A percentile compares a stretch with the other conserved stretches of the same genome.
phyloP scores from a whole-genome alignment of 2,329 filamentous ascomycete species.

The Samsoniella hepiali region DNA sequence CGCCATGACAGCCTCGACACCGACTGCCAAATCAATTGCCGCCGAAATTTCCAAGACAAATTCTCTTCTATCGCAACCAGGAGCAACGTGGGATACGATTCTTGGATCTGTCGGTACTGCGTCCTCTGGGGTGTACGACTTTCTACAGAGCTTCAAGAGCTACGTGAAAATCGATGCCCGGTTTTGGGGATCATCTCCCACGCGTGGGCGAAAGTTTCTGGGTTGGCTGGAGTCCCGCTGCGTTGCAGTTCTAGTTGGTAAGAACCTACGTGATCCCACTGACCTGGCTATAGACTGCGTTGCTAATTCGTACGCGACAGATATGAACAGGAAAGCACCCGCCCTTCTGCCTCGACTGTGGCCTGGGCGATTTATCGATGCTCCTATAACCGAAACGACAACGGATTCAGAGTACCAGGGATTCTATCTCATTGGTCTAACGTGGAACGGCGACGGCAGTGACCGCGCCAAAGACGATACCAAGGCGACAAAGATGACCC shows the following conservation, averaged over 20 bases:
- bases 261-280: slow-evolving; percentile 25
- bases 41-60: slow-evolving; percentile 50
- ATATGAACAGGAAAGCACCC: slow-evolving; percentile 52
- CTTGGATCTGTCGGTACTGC: slow-evolving; percentile 26
- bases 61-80: slow-evolving; percentile 34
- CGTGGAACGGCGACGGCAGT: slow-evolving; percentile 28
- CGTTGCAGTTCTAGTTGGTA: slow-evolving; percentile 55
- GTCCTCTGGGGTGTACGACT: slow-evolving; percentile 38
- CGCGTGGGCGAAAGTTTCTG: slow-evolving; percentile 53
- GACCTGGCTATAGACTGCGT: not conserved
- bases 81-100: slow-evolving; percentile 43
- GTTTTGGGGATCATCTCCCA: slow-evolving; percentile 60
- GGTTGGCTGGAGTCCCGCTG: slow-evolving; percentile 64
- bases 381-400: slow-evolving; percentile 21
- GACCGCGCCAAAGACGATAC: slow-evolving; percentile 39
- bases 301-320: slow-evolving; percentile 26
- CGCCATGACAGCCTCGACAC: slow-evolving; percentile 49
- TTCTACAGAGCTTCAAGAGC: slow-evolving; percentile 48
- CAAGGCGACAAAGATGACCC: slow-evolving; percentile 38
- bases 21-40: slow-evolving; percentile 50
- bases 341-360: slow-evolving; percentile 56
- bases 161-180: slow-evolving; percentile 61
- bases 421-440: slow-evolving; percentile 60
- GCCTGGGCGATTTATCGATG: slow-evolving; percentile 56
- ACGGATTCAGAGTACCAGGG: slow-evolving; percentile 51